These are phyloP conservation scores for Arthroderma sp. DNA, from an alignment of 2,329 filamentous ascomycete genomes.

Conservation along the genomic window DNA sequence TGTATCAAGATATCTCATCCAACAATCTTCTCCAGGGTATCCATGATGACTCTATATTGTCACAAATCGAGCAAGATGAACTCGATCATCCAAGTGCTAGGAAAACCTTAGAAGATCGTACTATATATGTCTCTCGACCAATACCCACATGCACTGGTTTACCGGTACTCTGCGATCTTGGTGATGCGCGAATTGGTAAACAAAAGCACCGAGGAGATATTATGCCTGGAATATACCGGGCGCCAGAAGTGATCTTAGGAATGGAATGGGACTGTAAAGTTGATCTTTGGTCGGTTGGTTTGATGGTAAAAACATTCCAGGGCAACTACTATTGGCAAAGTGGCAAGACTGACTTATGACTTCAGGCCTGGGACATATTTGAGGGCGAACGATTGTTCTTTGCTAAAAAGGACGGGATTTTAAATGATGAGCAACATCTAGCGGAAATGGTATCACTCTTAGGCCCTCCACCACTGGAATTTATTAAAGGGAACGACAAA, in stretches of 20 bases:
- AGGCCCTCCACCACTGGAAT: conserved; percentile 7
- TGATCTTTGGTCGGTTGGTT: conserved; percentile 23
- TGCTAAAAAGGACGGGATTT: neutral
- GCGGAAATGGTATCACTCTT: conserved; percentile 5
- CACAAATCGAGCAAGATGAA: conserved; percentile 21
- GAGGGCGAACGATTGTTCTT: conserved; percentile 14
- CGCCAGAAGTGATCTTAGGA: conserved; percentile 22
- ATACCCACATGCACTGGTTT: conserved; percentile 15
- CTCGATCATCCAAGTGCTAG: conserved; percentile 18
- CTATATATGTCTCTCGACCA: conserved; percentile 19
- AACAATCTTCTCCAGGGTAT: conserved; percentile 24
- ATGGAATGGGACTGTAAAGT: conserved; percentile 22
- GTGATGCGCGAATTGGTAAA: conserved; percentile 17
- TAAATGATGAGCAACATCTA: neutral
- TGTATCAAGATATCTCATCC: conserved; percentile 20
- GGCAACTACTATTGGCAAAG: neutral
- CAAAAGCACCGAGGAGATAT: conserved; percentile 17
- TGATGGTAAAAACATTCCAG: conserved; percentile 10
- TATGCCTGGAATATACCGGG: conserved; percentile 21
- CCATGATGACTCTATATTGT: conserved; percentile 21
- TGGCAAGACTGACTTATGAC: neutral
- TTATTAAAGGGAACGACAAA: conserved; percentile 2
- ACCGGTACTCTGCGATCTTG: conserved; percentile 23
- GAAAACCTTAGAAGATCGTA: conserved; percentile 21
- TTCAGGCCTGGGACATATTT: conserved; percentile 17